Base-by-base conservation (phyloP, 2,329 filamentous ascomycete genomes). In the Stachybotrys chlorohalonatus region DNA sequence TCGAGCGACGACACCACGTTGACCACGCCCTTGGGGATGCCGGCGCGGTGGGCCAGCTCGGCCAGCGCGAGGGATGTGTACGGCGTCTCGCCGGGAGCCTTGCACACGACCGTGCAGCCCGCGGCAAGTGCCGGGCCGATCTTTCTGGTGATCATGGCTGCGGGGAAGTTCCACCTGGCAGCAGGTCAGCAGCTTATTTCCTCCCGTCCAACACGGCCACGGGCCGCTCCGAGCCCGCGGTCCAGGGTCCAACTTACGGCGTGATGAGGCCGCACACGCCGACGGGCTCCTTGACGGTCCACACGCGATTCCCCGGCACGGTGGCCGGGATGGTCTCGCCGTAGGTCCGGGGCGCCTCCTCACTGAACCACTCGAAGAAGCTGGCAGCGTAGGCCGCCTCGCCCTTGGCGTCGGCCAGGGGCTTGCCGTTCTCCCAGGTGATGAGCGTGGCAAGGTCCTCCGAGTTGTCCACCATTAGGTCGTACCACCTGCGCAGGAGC, bases 51-150 rank as follows among this genome's bases (percentile, higher is more conserved):
- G 9, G 87, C 90, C 46, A 97, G 82, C 72, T 96, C 92, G 1
- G 90, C 90, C 17, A 97, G 73, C 1, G 93, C 93, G 45, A 96
- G 85, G 0, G 90, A 85, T 30, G 92, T 95, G 68, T 93, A 94
- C 0, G 93, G 94, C 1, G 94, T 96, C 76, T 97, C 93, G 51
- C 86, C 86, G 1, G 93, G 92, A 15, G 91, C 87, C 71, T 99
- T 99, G 64, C 85, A 86, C 1, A 97, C 92, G 2, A 95, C 89
- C 0, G 93, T 96, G 74, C 93, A 97, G 56, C 94, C 94, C n/a
- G 91, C 92, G 16, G 94, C 94, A 54, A 97, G 78, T 8, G 88
- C 89, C 1, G 89, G 83, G 2, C 81, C 85, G 52, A 85, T 78
- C 69, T 88, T 88, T 56, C 85, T 75, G 7, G 84, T 87, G 59